These are phyloP conservation scores for Eucalyptus leucophloia DNA, from an alignment of 345 rosid genomes.

Conservation along the genomic window DNA sequence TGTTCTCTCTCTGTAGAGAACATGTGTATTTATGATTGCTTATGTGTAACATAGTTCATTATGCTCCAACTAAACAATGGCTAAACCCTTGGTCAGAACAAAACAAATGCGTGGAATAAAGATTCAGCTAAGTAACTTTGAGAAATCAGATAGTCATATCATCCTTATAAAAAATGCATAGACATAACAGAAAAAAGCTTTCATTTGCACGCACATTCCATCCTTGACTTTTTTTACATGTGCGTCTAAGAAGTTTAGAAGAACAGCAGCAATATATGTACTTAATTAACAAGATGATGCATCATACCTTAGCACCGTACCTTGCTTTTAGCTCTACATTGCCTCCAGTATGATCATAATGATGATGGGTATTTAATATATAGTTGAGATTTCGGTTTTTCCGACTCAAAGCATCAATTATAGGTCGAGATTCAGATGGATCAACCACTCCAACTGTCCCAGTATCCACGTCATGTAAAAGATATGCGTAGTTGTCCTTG, in stretches of 20 bases:
- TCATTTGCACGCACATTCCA: not conserved
- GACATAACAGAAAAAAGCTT: not conserved
- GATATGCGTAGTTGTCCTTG: constrained; percentile 84
- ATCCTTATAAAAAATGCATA: not conserved
- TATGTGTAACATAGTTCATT: not conserved
- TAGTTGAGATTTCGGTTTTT: constrained; percentile 82
- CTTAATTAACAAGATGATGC: not conserved
- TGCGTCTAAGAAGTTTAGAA: not conserved
- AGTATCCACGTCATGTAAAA: constrained; percentile 84
- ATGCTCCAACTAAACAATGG: not conserved
- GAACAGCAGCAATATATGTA: not conserved
- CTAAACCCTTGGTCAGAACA: not conserved
- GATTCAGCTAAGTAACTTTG: not conserved
- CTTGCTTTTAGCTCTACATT: constrained; percentile 87
- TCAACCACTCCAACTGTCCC: constrained; percentile 99
- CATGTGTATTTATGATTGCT: not conserved
- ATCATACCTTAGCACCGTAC: constrained; percentile 95
- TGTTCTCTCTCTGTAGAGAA: not conserved
- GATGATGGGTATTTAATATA: constrained; percentile 95
- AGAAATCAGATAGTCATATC: not conserved
- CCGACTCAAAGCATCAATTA: constrained; percentile 71
- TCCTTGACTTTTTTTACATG: not conserved
- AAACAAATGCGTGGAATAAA: not conserved
- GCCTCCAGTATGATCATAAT: constrained; percentile 84
- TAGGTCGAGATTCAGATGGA: constrained; percentile 86